Evolutionary conservation across 106 monocot genomes (phyloP).

Genomic region (Acorus calamus): DNA sequence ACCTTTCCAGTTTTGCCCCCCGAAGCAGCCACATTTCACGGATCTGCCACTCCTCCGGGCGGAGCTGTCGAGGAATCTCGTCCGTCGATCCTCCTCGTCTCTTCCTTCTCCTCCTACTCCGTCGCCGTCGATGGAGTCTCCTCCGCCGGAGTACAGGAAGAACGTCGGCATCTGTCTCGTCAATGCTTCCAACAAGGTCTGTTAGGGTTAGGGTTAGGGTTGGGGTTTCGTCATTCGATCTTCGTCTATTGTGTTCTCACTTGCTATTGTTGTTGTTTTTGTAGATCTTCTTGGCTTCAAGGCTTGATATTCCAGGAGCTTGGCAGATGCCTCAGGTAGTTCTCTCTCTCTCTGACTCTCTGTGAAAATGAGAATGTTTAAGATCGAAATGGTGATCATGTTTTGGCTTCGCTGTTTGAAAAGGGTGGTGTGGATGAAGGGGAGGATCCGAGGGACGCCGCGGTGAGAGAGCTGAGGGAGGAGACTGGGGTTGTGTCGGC

Average conservation of each 20-base stretch:
- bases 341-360: not conserved
- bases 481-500: constrained; percentile 88
- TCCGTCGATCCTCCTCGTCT: constrained; percentile 4
- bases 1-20: not conserved
- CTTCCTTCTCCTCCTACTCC: constrained; percentile 2
- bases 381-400: not conserved
- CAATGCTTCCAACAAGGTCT: constrained; percentile 57
- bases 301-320: constrained; percentile 64
- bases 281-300: constrained; percentile 81
- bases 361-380: not conserved
- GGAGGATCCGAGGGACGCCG: constrained; percentile 71
- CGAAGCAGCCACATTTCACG: not conserved
- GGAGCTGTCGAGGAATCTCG: not conserved
- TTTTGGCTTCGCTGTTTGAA: not conserved
- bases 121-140: constrained; percentile 42
- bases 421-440: constrained; percentile 82
- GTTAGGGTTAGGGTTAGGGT: not conserved
- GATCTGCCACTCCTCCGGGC: constrained; percentile 8
- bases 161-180: constrained; percentile 94
- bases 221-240: not conserved
- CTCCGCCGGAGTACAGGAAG: constrained; percentile 58
- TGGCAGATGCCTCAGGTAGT: constrained; percentile 99
- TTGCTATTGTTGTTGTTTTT: constrained; percentile 1
- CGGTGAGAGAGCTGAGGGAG: constrained; percentile 73
- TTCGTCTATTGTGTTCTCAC: not conserved